phyloP scores from a whole-genome alignment of 1,284 basidiomycete species.

The Marasmius fiardii region DNA sequence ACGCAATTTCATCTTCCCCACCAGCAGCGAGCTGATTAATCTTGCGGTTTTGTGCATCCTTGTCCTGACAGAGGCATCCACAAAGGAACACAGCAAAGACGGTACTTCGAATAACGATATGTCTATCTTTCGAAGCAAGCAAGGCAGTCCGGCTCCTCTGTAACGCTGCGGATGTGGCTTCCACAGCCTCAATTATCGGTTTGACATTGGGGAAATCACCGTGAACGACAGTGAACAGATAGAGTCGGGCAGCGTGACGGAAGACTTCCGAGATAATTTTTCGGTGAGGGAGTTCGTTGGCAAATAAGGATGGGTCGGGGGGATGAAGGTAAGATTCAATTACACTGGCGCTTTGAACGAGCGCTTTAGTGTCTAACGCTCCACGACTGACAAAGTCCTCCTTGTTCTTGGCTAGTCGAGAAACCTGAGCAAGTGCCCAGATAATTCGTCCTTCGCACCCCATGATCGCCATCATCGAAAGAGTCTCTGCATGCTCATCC shows the following conservation, averaged over 20 bases:
- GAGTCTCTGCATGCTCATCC: conserved; percentile 24
- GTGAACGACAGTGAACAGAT: conserved; percentile 68
- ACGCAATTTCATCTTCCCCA: conserved; percentile 35
- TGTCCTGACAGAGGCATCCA: conserved; percentile 61
- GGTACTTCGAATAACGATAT: conserved; percentile 68
- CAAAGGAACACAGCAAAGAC: conserved; percentile 75
- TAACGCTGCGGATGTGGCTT: conserved; percentile 53
- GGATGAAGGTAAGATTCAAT: conserved; percentile 41
- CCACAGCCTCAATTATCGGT: conserved; percentile 55
- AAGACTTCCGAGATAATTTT: conserved; percentile 65
- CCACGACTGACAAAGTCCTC: conserved; percentile 33
- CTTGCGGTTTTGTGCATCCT: conserved; percentile 41
- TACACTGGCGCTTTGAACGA: conserved; percentile 47
- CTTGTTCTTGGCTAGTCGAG: conserved; percentile 68
- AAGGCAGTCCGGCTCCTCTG: conserved; percentile 29
- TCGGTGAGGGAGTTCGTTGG: conserved; percentile 27
- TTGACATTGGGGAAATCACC: conserved; percentile 61
- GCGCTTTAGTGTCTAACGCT: conserved; percentile 50
- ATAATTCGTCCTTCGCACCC: conserved; percentile 80
- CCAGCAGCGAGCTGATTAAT: conserved; percentile 35
- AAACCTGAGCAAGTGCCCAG: conserved; percentile 73
- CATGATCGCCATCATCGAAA: conserved; percentile 77
- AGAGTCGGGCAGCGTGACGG: conserved; percentile 68
- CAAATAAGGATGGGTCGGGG: not conserved
- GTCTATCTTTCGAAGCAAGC: conserved; percentile 32